A percentile compares a stretch with the other conserved stretches of the same genome.
Conservation (phyloP, 768 basidiomycete genomes). For the Xerocomus brunneocitrinus region DNA sequence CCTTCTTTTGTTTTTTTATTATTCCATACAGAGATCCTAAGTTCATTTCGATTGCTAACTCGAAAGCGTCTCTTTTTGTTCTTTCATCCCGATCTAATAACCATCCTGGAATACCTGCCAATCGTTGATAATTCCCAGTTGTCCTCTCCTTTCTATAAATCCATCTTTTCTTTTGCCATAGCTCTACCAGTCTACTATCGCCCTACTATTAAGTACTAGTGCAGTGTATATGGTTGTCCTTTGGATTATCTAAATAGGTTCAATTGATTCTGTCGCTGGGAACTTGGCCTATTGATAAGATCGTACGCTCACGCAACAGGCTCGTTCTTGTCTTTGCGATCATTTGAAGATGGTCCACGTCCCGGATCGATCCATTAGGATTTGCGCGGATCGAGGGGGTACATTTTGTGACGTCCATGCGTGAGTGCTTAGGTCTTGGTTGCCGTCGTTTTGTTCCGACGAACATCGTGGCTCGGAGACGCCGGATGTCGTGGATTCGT, state of each 20-base stretch:
- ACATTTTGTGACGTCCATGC: conserved; percentile 92
- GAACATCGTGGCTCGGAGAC: background rate
- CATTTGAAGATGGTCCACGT: conserved; percentile 28
- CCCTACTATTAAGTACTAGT: conserved; percentile 7
- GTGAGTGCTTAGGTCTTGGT: conserved; percentile 34
- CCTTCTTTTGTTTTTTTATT: background rate
- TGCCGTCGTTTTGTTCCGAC: background rate
- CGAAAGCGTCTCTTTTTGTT: conserved; percentile 1
- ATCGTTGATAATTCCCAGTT: conserved; percentile 25
- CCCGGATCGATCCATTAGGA: conserved; percentile 74
- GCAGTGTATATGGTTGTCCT: conserved; percentile 17
- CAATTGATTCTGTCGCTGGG: conserved; percentile 4
- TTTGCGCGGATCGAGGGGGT: conserved; percentile 86
- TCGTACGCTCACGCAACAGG: background rate
- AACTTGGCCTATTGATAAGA: conserved; percentile 1
- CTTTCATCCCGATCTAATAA: conserved; percentile 22
- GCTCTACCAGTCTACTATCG: background rate
- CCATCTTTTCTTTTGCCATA: background rate
- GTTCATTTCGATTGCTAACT: conserved; percentile 12
- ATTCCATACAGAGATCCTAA: conserved; percentile 2
- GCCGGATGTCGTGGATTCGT: background rate
- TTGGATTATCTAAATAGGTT: conserved; percentile 16
- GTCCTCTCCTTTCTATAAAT: conserved; percentile 15
- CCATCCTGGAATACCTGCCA: conserved; percentile 15
- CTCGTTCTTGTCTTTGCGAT: background rate